Base-by-base conservation (phyloP, 805 yeast genomes). In the Pichia exigua region DNA sequence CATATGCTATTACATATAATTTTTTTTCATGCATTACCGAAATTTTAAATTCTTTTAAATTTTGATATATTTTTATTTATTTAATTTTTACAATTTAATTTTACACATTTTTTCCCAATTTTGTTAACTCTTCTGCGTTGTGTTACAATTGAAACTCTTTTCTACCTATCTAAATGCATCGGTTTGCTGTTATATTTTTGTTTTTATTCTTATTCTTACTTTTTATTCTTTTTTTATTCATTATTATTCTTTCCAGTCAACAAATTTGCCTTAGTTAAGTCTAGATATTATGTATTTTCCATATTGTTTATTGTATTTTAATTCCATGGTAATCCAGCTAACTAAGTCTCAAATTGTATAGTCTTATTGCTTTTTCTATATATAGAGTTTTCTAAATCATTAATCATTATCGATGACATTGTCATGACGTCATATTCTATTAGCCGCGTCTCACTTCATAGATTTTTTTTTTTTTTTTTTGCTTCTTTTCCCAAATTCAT, bases 141-240 rank as follows among this genome's bases (percentile, higher is more conserved):
- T 46, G 51, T 47, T 41, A 44, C 49, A 52, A 28, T 40, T 52
- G 52, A 46, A 47, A 35, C 20, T 44, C 57, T 50, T 50, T 50
- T 50, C 53, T 50, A 50, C 47, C 53, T 46, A 41, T 26, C 27
- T 18, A 48, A 44, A 39, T 50, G 39, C 50, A 50, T 50, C 50
- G 53, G 49, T 50, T 46, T 46, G 50, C 50, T 50, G 11, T 26
- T 40, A 39, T 15, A 38, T 39, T 35, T 45, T 41, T 49, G 11
- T 38, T 26, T 27, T 27, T 1, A 21, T 43, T 24, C 20, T 42
- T 40, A 15, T 40, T 20, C 12, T 21, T 41, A 20, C 40, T 47
- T 38, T 27, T 40, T 1, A 18, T 43, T 24, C 20, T 21, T 6
- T 45, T 22, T 32, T 26, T 40, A 5, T 40, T 20, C 20, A 40